A percentile compares a stretch with the other conserved stretches of the same genome.
phyloP scores from a whole-genome alignment of 2,329 filamentous ascomycete genomes.

The Beauveria australis region DNA sequence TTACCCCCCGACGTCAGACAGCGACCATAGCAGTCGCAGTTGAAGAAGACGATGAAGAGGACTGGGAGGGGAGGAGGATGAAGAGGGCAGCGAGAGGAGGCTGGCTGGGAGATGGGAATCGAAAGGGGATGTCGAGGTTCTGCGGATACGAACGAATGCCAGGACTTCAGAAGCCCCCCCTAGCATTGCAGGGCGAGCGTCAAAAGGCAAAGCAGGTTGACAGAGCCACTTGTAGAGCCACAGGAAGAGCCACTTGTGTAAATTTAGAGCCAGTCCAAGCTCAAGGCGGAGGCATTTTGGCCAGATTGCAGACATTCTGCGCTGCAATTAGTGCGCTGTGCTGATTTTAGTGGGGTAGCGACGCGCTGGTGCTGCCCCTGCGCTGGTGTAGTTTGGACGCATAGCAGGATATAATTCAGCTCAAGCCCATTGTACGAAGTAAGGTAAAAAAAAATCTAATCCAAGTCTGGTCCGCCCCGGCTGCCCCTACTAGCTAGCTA shows the following conservation, averaged over 20 bases:
- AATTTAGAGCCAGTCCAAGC: not conserved
- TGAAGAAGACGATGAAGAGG: constrained; percentile 3
- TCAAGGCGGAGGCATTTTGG: not conserved
- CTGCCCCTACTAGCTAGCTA: not conserved
- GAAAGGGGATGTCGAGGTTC: constrained; percentile 8
- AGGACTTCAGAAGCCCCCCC: not conserved
- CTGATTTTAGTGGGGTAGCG: constrained; percentile 6
- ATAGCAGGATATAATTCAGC: not conserved
- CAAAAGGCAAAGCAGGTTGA: not conserved
- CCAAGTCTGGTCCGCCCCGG: not conserved
- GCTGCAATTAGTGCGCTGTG: not conserved
- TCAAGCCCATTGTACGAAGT: not conserved
- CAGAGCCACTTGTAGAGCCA: not conserved
- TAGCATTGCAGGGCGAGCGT: constrained; percentile 2
- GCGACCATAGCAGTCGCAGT: constrained; percentile 14
- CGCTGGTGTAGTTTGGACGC: not conserved
- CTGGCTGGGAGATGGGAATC: not conserved
- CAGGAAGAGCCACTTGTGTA: no score
- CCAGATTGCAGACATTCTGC: constrained; percentile 7
- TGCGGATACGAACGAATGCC: not conserved
- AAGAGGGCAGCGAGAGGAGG: not conserved
- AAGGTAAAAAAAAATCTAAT: not conserved
- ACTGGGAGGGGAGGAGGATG: not conserved
- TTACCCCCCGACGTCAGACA: constrained; percentile 8
- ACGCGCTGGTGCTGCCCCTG: not conserved